Evolutionary conservation across 257 asterid genomes (phyloP).

Genomic region (Dorcoceras hygrometricum): DNA sequence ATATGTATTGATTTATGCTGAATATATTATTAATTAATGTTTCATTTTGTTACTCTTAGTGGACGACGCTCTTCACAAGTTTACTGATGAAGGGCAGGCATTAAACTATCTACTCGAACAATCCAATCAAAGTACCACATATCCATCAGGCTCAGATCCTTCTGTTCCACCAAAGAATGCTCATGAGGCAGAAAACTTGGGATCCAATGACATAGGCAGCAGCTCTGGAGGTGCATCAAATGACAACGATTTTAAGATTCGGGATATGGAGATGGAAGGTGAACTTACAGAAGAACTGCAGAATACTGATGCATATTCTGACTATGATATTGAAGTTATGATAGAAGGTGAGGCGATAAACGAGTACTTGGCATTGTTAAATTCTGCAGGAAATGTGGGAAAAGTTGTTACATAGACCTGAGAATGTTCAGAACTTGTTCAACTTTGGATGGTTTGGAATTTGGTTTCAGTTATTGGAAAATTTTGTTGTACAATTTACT

Average conservation of each 20-base stretch:
- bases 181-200: conserved; percentile 11
- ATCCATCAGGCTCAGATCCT: conserved; percentile 16
- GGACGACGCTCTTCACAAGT: conserved; percentile 46
- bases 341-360: conserved; percentile 88
- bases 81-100: conserved; percentile 52
- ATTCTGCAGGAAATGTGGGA: conserved; percentile 26
- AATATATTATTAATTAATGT: neutral
- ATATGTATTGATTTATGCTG: neutral
- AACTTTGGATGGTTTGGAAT: neutral
- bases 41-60: conserved; percentile 33
- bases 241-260: conserved; percentile 15
- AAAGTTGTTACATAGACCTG: neutral
- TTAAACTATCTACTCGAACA: conserved; percentile 44
- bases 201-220: conserved; percentile 21
- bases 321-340: conserved; percentile 71
- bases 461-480: neutral
- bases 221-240: conserved; percentile 32
- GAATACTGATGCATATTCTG: conserved; percentile 67
- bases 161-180: conserved; percentile 2
- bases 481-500: too few species aligned
- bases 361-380: conserved; percentile 64
- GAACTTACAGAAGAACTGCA: conserved; percentile 65
- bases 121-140: conserved; percentile 25
- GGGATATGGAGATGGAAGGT: conserved; percentile 83
- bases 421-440: neutral